These are phyloP conservation scores for Fusarium tupiense DNA, from an alignment of 2,329 filamentous ascomycete species.

Conservation along the genomic window DNA sequence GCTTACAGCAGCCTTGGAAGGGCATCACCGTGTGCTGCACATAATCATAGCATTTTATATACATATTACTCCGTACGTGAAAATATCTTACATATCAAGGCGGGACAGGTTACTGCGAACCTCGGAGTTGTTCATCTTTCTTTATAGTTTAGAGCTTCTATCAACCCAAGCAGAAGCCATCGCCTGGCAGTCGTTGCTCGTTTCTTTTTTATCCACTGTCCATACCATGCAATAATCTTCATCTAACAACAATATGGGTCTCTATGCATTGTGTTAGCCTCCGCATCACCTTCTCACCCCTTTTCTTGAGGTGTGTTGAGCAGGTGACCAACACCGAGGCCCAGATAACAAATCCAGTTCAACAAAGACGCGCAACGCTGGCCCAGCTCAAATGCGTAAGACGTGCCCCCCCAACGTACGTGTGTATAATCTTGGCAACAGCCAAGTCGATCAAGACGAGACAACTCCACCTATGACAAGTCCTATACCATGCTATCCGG, in stretches of 20 bases:
- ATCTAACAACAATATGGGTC: conserved; percentile 33
- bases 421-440: conserved; percentile 23
- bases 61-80: not conserved
- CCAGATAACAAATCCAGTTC: conserved; percentile 12
- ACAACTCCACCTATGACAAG: conserved; percentile 39
- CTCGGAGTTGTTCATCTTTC: conserved; percentile 30
- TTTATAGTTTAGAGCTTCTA: conserved; percentile 41
- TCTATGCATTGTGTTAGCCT: conserved; percentile 24
- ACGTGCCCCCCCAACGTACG: conserved; percentile 5
- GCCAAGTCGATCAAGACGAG: conserved; percentile 19
- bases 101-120: not conserved
- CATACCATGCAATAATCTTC: conserved; percentile 29
- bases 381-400: conserved; percentile 29
- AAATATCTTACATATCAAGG: not conserved
- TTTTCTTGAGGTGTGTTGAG: not conserved
- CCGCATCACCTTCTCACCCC: not conserved
- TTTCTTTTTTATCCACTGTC: conserved; percentile 25
- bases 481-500: conserved; percentile 45
- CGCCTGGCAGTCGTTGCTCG: conserved; percentile 25
- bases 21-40: not conserved
- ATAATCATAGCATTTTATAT: not conserved
- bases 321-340: conserved; percentile 1
- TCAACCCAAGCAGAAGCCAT: conserved; percentile 28
- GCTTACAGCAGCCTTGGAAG: not conserved
- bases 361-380: conserved; percentile 24